These are phyloP conservation scores for Spirogloea muscicola DNA, from an alignment of 139 green algal species.

Conservation along the genomic window DNA sequence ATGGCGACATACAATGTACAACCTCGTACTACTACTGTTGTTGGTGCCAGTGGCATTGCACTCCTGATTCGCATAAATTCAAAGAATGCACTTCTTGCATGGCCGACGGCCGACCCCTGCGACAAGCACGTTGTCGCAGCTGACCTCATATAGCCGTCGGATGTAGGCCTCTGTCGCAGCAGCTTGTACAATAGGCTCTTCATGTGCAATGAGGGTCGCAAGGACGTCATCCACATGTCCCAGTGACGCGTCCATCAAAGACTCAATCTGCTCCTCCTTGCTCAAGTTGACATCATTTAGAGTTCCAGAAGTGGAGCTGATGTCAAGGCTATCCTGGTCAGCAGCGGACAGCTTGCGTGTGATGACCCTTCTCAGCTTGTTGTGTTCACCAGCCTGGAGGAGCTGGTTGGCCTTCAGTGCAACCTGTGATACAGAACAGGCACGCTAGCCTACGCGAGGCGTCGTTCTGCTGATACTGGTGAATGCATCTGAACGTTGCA, in stretches of 20 bases:
- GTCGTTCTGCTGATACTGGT: too few relatives aligned
- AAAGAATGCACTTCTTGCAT: too few relatives aligned
- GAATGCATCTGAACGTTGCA: too few relatives aligned
- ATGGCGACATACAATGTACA: too few relatives aligned
- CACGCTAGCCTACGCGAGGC: too few relatives aligned
- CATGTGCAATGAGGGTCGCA: slow-evolving; percentile 71
- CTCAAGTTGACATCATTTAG: background rate
- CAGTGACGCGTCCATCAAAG: slow-evolving; percentile 79
- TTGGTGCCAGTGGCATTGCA: too few relatives aligned
- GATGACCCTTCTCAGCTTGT: slow-evolving; percentile 79
- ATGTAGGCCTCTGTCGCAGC: slow-evolving; percentile 68
- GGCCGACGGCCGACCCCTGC: too few relatives aligned
- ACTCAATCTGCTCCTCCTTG: slow-evolving; percentile 51
- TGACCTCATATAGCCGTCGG: slow-evolving; percentile 74
- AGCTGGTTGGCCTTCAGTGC: slow-evolving; percentile 44
- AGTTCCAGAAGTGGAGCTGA: too few relatives aligned
- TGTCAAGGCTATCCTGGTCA: slow-evolving; percentile 59
- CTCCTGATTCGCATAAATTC: too few relatives aligned
- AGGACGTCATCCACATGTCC: slow-evolving; percentile 91
- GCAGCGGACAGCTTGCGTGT: slow-evolving; percentile 69
- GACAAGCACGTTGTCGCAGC: too few relatives aligned
- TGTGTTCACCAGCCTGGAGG: slow-evolving; percentile 67
- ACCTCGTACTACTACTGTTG: too few relatives aligned
- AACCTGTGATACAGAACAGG: slow-evolving; percentile 24
- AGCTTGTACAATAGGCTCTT: slow-evolving; percentile 35